These are phyloP conservation scores for Fusarium tuaranense DNA, from an alignment of 2,329 filamentous ascomycete genomes.

Conservation along the genomic window DNA sequence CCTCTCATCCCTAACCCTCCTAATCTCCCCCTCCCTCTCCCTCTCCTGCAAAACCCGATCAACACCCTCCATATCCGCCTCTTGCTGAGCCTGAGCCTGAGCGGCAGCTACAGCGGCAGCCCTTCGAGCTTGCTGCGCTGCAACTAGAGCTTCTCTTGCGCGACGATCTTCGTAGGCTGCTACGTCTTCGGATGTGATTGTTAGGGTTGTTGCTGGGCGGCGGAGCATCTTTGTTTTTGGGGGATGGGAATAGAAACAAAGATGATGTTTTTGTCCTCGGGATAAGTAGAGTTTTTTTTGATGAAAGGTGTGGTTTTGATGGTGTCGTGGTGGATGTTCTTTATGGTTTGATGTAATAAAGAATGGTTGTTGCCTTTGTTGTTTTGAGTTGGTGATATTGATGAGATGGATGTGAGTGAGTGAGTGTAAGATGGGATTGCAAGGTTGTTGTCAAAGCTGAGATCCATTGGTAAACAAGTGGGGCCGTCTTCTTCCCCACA, in stretches of 20 bases:
- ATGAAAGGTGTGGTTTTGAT: not conserved
- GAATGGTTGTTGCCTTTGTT: not conserved
- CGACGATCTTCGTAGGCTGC: constrained; percentile 76
- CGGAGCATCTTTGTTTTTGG: constrained; percentile 65
- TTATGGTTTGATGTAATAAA: not conserved
- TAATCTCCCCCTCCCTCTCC: constrained; percentile 43
- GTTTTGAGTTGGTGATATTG: not conserved
- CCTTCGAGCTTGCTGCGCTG: constrained; percentile 47
- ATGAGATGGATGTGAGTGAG: not conserved
- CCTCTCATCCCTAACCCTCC: constrained; percentile 53
- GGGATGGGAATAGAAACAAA: too few species aligned
- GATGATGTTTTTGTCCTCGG: too few species aligned
- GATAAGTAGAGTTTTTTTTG: too few species aligned
- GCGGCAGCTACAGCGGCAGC: constrained; percentile 40
- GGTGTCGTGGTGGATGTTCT: not conserved
- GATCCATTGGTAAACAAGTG: constrained; percentile 26
- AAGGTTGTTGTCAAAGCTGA: constrained; percentile 5
- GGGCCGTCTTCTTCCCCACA: not conserved
- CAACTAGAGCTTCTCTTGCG: constrained; percentile 54
- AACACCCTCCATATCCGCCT: constrained; percentile 46
- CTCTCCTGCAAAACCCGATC: constrained; percentile 41
- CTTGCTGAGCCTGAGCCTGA: constrained; percentile 23
- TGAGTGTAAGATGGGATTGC: constrained; percentile 3
- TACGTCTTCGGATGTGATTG: constrained; percentile 77
- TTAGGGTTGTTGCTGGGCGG: constrained; percentile 74